A percentile compares a stretch with the other conserved stretches of the same genome.
Evolutionary conservation across 164 flowering plant species (phyloP).

Genomic region (Magnolia officinalis): DNA sequence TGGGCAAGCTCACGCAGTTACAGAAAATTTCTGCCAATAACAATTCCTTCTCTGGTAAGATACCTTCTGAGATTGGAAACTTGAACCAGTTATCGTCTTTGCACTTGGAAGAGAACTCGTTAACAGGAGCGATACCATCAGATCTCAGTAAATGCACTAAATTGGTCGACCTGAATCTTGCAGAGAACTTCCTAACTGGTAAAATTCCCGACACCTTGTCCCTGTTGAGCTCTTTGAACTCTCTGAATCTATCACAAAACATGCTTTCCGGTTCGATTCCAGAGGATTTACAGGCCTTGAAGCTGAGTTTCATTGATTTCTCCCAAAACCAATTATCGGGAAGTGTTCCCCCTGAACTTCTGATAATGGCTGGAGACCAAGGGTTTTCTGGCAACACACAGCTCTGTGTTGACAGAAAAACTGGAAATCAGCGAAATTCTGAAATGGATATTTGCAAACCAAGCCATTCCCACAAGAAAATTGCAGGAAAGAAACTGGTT

Average conservation of each 20-base stretch:
- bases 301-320: constrained; percentile 73
- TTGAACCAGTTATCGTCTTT: constrained; percentile 54
- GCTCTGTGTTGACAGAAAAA: constrained; percentile 50
- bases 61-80: constrained; percentile 55
- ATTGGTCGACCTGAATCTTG: constrained; percentile 71
- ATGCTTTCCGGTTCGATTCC: constrained; percentile 66
- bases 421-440: constrained; percentile 16
- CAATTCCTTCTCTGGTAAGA: constrained; percentile 56
- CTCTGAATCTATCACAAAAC: constrained; percentile 76
- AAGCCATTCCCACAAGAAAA: constrained; percentile 19
- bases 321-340: constrained; percentile 70
- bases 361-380: constrained; percentile 48
- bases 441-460: constrained; percentile 34
- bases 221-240: constrained; percentile 58
- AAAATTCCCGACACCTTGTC: constrained; percentile 49
- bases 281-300: constrained; percentile 40
- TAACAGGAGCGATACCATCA: constrained; percentile 65
- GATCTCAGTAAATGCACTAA: constrained; percentile 50
- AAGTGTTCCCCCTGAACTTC: constrained; percentile 49
- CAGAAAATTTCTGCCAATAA: constrained; percentile 49
- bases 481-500: constrained; percentile 1
- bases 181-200: constrained; percentile 59
- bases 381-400: constrained; percentile 59
- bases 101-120: constrained; percentile 59
- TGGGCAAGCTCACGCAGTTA: constrained; percentile 43